Evolutionary conservation across 1,284 basidiomycete genomes (phyloP), one percentile per base, ranked within the genome.

Genomic region (Ganoderma resinaceum): DNA sequence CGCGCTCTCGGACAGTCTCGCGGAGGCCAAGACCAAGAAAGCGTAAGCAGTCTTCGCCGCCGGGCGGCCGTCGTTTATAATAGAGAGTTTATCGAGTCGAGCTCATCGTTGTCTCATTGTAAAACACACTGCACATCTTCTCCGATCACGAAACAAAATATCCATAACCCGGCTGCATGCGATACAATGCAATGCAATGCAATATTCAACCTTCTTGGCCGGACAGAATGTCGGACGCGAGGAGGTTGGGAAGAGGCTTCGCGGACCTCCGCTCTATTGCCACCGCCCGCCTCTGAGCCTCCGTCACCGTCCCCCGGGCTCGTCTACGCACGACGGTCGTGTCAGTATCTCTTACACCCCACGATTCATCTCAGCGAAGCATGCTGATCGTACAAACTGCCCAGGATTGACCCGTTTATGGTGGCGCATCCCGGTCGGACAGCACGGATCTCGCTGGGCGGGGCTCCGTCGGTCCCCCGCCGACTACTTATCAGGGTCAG

Each of bases 1-100:
- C 40, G 88, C 87, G 1, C 81, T 98, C 78, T 87, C 86, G 76
- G 92, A 89, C 69, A 79, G 84, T 3, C 76, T 93, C 69, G 76
- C 81, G 29, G 91, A 91, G 75, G 86, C 86, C 18, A 82, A 77
- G 65, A 78, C 78, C 73, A 81, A 81, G 76, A 75, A 76, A 66
- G 74, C 69, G 78, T 78, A 78, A 77, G 74, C 52, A 43, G 65
- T 52, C 61, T 68, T 49, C 68, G 49, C 65, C 65, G 37, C 12
- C n/a, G 37, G 7, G 58, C 38, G 37, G 38, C 37, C 69, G 61
- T 29, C 33, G 61, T 61, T 46, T 73, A 71, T 71, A 73, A 67
- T 72, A 74, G 70, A 74, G 57, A 49, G n/a, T 40, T 11, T 46
- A 62, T 60, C 60, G 23, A 42, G 42, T 31, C 42, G 65, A 66